A percentile compares a stretch with the other conserved stretches of the same genome.
These are phyloP conservation scores for Sporothrix humicola DNA, from an alignment of 2,329 filamentous ascomycete species.

Conservation along the genomic window DNA sequence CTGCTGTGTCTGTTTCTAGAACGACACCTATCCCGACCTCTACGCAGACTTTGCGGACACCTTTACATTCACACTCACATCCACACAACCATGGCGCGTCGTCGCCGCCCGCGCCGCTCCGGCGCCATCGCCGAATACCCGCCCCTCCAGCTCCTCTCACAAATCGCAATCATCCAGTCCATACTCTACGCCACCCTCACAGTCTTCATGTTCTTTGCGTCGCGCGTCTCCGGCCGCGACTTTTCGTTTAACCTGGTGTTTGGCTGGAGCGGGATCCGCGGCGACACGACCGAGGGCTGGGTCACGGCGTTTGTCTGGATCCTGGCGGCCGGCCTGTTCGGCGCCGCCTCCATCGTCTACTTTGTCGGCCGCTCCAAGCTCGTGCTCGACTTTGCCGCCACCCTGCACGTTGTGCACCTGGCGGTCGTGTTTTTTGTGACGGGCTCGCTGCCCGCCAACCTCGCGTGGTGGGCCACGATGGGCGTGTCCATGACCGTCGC, in stretches of 20 bases:
- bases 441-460: conserved; percentile 73
- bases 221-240: conserved; percentile 61
- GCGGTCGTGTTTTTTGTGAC: conserved; percentile 71
- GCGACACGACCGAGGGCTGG: conserved; percentile 68
- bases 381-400: conserved; percentile 91
- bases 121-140: conserved; percentile 67
- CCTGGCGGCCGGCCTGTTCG: conserved; percentile 63
- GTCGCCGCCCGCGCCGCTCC: conserved; percentile 53
- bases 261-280: conserved; percentile 63
- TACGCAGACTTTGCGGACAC: background rate
- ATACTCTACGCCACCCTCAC: conserved; percentile 60
- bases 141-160: conserved; percentile 63
- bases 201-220: conserved; percentile 62
- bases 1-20: no score
- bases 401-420: conserved; percentile 58
- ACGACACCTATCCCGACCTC: no score
- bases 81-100: conserved; percentile 21
- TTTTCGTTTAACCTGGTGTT: conserved; percentile 63
- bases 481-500: conserved; percentile 52
- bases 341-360: conserved; percentile 80
- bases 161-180: conserved; percentile 63
- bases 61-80: background rate
- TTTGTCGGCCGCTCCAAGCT: conserved; percentile 90
- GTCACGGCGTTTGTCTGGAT: conserved; percentile 64
- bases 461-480: conserved; percentile 83